Conservation (phyloP, 768 basidiomycete genomes). For the Sporobolomyces roseus region DNA sequence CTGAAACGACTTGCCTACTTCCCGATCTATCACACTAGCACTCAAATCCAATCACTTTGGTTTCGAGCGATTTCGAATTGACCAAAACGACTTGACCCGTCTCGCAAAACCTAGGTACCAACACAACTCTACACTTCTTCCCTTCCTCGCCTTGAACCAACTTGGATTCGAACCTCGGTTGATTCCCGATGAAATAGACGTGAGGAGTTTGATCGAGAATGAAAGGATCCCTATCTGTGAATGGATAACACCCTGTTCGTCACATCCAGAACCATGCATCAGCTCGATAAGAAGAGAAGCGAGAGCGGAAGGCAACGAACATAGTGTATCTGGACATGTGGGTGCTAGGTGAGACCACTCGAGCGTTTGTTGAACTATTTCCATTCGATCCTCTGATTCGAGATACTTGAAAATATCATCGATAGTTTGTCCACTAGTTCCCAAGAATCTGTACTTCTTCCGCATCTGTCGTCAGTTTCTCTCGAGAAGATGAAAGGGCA, state of each 20-base stretch:
- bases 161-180: conserved; percentile 73
- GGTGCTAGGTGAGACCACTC: conserved; percentile 97
- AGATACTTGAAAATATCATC: conserved; percentile 96
- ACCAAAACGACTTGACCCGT: conserved; percentile 75
- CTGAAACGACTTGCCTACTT: too few relatives aligned
- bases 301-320: conserved; percentile 45
- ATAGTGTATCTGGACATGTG: conserved; percentile 95
- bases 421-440: conserved; percentile 86
- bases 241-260: conserved; percentile 80
- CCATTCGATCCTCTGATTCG: conserved; percentile 60
- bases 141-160: conserved; percentile 52
- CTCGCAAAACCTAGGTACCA: conserved; percentile 74
- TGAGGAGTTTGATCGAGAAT: conserved; percentile 79
- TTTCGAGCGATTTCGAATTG: conserved; percentile 70
- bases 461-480: too few relatives aligned
- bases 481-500: neutral
- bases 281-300: neutral
- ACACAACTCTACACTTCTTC: conserved; percentile 60
- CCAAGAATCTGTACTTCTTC: conserved; percentile 57
- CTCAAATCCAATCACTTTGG: conserved; percentile 50
- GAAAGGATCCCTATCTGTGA: conserved; percentile 81
- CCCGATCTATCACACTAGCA: neutral
- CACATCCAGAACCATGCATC: neutral
- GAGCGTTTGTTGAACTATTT: conserved; percentile 71
- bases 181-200: conserved; percentile 87